Evolutionary conservation across 1,284 basidiomycete genomes (phyloP).

Genomic region (Rhodotorula sp.): DNA sequence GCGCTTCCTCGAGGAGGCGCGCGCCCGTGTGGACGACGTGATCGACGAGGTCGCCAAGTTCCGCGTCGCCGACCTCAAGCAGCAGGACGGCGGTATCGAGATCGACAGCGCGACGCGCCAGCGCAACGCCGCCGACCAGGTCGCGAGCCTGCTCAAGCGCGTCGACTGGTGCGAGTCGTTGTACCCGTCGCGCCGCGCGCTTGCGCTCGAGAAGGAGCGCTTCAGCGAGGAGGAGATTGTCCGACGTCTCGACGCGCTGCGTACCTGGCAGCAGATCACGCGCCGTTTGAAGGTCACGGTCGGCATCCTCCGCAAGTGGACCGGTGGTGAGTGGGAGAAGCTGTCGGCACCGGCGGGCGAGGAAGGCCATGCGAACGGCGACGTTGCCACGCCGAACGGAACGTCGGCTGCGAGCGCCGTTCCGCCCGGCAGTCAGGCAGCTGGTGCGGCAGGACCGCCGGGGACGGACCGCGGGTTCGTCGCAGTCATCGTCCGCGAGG

Average conservation of each 20-base stretch:
- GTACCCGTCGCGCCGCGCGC: constrained; percentile 79
- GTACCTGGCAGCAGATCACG: constrained; percentile 84
- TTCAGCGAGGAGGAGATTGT: constrained; percentile 70
- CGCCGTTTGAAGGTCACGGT: constrained; percentile 76
- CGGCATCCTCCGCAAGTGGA: constrained; percentile 80
- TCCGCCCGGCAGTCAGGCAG: background rate
- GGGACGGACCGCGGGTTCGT: constrained; percentile 62
- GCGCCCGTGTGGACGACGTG: constrained; percentile 76
- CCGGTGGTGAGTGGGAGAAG: constrained; percentile 66
- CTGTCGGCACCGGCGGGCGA: constrained; percentile 19
- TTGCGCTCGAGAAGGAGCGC: constrained; percentile 73
- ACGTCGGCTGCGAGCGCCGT: background rate
- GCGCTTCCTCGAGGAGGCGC: constrained; percentile 75
- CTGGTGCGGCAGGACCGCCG: background rate
- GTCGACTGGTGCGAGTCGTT: constrained; percentile 81
- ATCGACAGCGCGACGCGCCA: constrained; percentile 23
- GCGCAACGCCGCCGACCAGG: constrained; percentile 43
- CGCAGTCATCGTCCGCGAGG: constrained; percentile 93
- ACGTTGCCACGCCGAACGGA: background rate
- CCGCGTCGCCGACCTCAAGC: constrained; percentile 57
- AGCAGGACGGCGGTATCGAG: constrained; percentile 50
- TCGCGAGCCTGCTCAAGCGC: constrained; percentile 54
- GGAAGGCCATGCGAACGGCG: background rate
- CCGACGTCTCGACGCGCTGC: constrained; percentile 77
- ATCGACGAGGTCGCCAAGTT: constrained; percentile 82